A percentile compares a stretch with the other conserved stretches of the same genome.
phyloP scores from a whole-genome alignment of 2,329 filamentous ascomycete genomes.

The Calonectria hawksworthii region DNA sequence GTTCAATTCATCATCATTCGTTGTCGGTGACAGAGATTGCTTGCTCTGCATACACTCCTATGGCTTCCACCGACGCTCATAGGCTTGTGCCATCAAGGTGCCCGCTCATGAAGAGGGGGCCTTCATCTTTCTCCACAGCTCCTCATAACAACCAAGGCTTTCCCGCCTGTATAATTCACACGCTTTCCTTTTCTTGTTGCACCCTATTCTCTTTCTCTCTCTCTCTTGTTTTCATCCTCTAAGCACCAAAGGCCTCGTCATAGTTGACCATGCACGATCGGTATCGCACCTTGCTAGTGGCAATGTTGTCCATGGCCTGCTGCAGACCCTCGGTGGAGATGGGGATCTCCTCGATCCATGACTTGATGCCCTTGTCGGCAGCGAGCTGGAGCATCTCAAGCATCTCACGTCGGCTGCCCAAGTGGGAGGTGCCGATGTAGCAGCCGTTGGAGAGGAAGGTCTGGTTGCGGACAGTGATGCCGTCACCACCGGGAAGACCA shows the following conservation, averaged over 20 bases:
- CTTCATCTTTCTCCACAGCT: conserved; percentile 18
- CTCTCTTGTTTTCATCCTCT: conserved; percentile 11
- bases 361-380: conserved; percentile 76
- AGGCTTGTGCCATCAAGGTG: conserved; percentile 26
- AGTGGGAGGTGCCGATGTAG: conserved; percentile 78
- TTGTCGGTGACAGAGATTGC: not conserved
- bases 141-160: conserved; percentile 18
- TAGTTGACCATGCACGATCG: conserved; percentile 81
- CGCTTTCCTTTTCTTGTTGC: not conserved
- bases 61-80: conserved; percentile 9
- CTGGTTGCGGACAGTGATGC: conserved; percentile 79
- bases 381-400: conserved; percentile 80
- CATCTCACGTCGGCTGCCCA: conserved; percentile 79
- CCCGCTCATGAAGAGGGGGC: conserved; percentile 14
- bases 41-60: not conserved
- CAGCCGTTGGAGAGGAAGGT: conserved; percentile 82
- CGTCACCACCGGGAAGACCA: conserved; percentile 82
- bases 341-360: conserved; percentile 80
- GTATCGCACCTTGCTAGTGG: conserved; percentile 80
- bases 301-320: conserved; percentile 77
- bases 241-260: conserved; percentile 75
- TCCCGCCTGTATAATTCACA: not conserved
- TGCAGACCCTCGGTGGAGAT: conserved; percentile 80
- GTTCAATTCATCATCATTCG: conserved; percentile 24
- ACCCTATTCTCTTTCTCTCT: not conserved